phyloP scores from a whole-genome alignment of 352 stramenopile genomes.

The Pythium rhizo-oryzae region DNA sequence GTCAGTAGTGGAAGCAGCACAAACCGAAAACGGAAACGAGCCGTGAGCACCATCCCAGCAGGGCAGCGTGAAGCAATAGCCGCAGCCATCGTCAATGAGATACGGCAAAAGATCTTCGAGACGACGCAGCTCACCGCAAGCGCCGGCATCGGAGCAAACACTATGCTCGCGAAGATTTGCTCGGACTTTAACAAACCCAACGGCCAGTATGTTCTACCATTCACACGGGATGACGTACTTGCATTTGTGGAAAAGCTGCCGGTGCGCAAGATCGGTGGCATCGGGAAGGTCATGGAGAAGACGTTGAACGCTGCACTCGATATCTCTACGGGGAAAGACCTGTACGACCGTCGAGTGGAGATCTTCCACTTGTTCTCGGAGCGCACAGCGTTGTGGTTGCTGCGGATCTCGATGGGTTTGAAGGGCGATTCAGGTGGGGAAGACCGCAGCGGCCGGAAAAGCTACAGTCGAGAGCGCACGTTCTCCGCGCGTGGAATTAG shows the following conservation, averaged over 20 bases:
- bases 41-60: slow-evolving; percentile 4
- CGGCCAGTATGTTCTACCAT: slow-evolving; percentile 92
- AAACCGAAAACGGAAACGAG: slow-evolving; percentile 13
- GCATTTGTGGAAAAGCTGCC: slow-evolving; percentile 89
- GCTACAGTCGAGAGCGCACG: slow-evolving; percentile 77
- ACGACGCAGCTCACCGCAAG: slow-evolving; percentile 93
- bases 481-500: slow-evolving; percentile 39
- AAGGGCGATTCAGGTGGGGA: slow-evolving; percentile 38
- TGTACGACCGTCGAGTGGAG: slow-evolving; percentile 60
- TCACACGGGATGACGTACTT: slow-evolving; percentile 71
- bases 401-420: slow-evolving; percentile 75
- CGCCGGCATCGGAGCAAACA: slow-evolving; percentile 92
- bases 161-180: slow-evolving; percentile 95
- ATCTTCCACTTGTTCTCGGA: slow-evolving; percentile 70
- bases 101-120: slow-evolving; percentile 82
- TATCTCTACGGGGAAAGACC: slow-evolving; percentile 85
- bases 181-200: slow-evolving; percentile 98
- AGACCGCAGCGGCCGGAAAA: slow-evolving; percentile 63
- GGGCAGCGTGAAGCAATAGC: slow-evolving; percentile 41
- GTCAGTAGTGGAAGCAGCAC: not conserved
- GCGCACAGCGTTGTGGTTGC: slow-evolving; percentile 68
- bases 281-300: slow-evolving; percentile 97
- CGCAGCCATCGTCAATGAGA: slow-evolving; percentile 74
- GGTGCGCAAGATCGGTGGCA: slow-evolving; percentile 93
- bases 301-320: slow-evolving; percentile 73